Conservation (phyloP, 495 filamentous ascomycete genomes). For the Neurospora sp. region DNA sequence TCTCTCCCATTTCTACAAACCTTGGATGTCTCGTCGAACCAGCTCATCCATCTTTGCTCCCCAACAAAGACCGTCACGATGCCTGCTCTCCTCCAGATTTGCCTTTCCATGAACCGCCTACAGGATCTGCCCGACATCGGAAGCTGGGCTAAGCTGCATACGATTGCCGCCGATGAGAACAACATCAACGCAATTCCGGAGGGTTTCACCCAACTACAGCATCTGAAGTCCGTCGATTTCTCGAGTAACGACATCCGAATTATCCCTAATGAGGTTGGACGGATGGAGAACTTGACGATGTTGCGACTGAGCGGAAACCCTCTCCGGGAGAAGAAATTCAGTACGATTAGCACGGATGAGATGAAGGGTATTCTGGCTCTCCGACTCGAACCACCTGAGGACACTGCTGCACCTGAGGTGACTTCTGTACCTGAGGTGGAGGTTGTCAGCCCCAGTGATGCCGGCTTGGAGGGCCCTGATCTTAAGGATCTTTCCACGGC, state of each 20-base stretch:
- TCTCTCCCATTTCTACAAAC: slow-evolving; percentile 53
- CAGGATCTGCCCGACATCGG: slow-evolving; percentile 57
- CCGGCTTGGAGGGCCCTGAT: background rate
- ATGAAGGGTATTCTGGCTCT: slow-evolving; percentile 67
- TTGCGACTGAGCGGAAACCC: slow-evolving; percentile 79
- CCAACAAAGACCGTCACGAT: slow-evolving; percentile 30
- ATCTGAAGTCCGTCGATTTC: slow-evolving; percentile 66
- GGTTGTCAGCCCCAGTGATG: background rate
- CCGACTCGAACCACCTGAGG: slow-evolving; percentile 50
- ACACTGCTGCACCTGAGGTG: slow-evolving; percentile 5
- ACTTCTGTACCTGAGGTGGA: background rate
- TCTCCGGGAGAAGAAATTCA: slow-evolving; percentile 72
- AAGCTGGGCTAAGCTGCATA: slow-evolving; percentile 61
- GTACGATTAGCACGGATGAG: slow-evolving; percentile 68
- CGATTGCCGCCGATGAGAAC: slow-evolving; percentile 72
- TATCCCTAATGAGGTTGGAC: slow-evolving; percentile 65
- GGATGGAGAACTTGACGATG: slow-evolving; percentile 66
- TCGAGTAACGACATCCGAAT: slow-evolving; percentile 70
- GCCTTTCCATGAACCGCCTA: slow-evolving; percentile 68
- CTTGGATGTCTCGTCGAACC: slow-evolving; percentile 70
- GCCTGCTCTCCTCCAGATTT: slow-evolving; percentile 63
- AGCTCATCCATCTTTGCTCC: slow-evolving; percentile 42
- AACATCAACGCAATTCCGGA: slow-evolving; percentile 60
- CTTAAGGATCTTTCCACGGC: background rate
- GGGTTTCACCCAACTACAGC: slow-evolving; percentile 57